Evolutionary conservation across 257 asterid genomes (phyloP).

Genomic region (Capsicum rhomboideum): DNA sequence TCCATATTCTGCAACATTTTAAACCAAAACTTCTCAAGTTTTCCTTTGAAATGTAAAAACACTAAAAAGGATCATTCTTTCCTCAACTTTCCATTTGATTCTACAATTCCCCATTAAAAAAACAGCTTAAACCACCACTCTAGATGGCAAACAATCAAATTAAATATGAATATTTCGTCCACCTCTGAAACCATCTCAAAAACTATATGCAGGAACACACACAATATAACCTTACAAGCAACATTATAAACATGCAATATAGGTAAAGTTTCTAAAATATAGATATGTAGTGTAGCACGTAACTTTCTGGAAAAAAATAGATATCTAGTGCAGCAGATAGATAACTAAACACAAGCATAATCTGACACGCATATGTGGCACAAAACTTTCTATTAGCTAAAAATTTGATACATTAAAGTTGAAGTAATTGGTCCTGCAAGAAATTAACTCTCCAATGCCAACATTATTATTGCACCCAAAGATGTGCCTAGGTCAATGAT

Average conservation of each 20-base stretch:
- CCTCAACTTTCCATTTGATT: not conserved
- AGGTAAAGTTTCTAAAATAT: not conserved
- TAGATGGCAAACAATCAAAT: not conserved
- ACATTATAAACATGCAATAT: not conserved
- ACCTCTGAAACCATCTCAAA: not conserved
- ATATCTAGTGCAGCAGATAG: not conserved
- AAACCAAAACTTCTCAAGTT: not conserved
- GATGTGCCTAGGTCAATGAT: not conserved
- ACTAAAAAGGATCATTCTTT: not conserved
- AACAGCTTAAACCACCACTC: not conserved
- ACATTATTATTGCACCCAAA: not conserved
- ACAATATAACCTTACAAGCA: not conserved
- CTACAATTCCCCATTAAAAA: not conserved
- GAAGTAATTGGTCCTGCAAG: not conserved
- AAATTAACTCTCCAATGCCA: not conserved
- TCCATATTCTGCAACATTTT: constrained; percentile 69
- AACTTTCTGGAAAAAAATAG: not conserved
- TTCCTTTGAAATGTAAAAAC: not conserved
- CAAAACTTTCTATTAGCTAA: not conserved
- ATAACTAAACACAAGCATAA: not conserved
- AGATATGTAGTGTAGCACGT: not conserved
- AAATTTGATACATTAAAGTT: not conserved
- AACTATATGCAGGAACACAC: not conserved
- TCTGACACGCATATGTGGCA: not conserved
- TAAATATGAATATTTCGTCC: not conserved